Conservation (phyloP, 2,329 filamentous ascomycete species). For the Mollisia scopiformis region DNA sequence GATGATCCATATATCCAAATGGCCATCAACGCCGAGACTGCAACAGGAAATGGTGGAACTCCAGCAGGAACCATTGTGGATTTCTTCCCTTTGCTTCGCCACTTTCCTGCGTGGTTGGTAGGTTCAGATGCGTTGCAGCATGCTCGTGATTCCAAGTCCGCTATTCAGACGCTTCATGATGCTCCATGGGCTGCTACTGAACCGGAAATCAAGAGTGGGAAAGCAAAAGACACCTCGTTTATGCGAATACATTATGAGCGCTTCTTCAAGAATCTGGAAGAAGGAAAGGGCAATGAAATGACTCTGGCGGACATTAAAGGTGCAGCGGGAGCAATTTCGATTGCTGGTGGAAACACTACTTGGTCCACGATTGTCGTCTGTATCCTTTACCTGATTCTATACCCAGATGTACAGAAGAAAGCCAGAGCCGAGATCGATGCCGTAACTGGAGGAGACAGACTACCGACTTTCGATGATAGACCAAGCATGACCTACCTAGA, state of each 20-base stretch:
- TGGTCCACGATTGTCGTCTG: conserved; percentile 45
- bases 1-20: conserved; percentile 45
- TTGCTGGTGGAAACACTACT: conserved; percentile 45
- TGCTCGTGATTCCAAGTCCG: conserved; percentile 32
- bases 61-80: conserved; percentile 46
- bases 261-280: conserved; percentile 7
- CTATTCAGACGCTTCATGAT: conserved; percentile 46
- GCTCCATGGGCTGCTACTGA: conserved; percentile 40
- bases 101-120: conserved; percentile 43
- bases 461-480: conserved; percentile 51
- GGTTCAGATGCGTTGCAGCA: conserved; percentile 31
- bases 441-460: conserved; percentile 47
- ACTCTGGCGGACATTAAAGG: conserved; percentile 40
- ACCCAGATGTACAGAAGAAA: conserved; percentile 48
- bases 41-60: conserved; percentile 32
- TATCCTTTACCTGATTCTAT: conserved; percentile 41
- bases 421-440: conserved; percentile 50
- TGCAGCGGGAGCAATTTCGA: conserved; percentile 50
- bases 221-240: conserved; percentile 6
- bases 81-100: conserved; percentile 45
- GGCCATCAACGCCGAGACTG: conserved; percentile 35
- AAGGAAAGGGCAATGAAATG: conserved; percentile 4
- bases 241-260: conserved; percentile 8
- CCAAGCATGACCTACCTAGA: conserved; percentile 51
- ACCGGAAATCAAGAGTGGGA: conserved; percentile 10